Evolutionary conservation across 768 basidiomycete genomes (phyloP).

Genomic region (Pleurotus djamor): DNA sequence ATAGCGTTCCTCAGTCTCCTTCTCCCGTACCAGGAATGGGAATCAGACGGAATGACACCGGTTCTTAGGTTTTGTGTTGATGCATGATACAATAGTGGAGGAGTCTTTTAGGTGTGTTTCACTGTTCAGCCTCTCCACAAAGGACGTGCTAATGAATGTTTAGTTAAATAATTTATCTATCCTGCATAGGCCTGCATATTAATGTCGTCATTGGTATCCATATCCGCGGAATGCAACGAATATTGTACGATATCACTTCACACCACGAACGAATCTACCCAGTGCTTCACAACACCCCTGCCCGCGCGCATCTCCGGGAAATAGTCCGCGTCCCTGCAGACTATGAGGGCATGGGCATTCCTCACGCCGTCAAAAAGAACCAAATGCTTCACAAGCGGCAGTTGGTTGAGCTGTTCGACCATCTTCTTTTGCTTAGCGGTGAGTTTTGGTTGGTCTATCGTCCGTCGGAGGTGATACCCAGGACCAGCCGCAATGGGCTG

Average conservation of each 20-base stretch:
- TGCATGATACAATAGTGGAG: not conserved
- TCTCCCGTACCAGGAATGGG: slow-evolving; percentile 36
- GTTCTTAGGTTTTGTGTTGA: not conserved
- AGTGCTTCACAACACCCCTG: slow-evolving; percentile 64
- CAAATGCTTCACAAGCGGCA: slow-evolving; percentile 69
- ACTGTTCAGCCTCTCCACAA: not conserved
- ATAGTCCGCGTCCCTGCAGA: slow-evolving; percentile 61
- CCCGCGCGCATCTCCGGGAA: slow-evolving; percentile 59
- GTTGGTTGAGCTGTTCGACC: slow-evolving; percentile 56
- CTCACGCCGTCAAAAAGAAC: slow-evolving; percentile 56
- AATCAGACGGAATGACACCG: slow-evolving; percentile 42
- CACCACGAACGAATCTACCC: slow-evolving; percentile 54
- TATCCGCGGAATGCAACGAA: not conserved
- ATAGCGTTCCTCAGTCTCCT: slow-evolving; percentile 64
- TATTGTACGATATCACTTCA: not conserved
- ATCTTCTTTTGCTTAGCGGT: slow-evolving; percentile 57
- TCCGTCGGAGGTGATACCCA: not conserved
- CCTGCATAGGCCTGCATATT: not conserved
- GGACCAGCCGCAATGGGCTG: not conserved
- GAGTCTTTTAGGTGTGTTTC: not conserved
- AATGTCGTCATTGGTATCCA: not conserved
- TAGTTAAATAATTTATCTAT: not conserved
- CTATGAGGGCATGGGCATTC: slow-evolving; percentile 71
- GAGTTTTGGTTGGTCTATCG: slow-evolving; percentile 40
- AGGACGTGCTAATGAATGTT: no score